Conservation (phyloP, 805 yeast species). For the Cyberlindnera amylophila region DNA sequence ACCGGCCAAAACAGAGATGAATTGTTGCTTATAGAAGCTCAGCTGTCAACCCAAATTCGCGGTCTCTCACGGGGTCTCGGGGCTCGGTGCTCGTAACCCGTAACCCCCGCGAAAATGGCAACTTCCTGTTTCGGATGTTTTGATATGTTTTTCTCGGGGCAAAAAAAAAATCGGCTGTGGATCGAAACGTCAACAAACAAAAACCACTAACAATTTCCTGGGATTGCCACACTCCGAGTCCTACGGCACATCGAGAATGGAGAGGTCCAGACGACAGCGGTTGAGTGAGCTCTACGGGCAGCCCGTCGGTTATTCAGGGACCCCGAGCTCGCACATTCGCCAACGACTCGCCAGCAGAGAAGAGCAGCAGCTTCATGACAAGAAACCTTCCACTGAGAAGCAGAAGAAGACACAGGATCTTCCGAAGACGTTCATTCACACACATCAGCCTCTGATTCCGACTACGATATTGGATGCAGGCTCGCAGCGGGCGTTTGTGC, state of each 20-base stretch:
- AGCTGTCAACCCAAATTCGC: too few relatives aligned
- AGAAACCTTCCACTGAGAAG: neutral
- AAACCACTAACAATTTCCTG: too few relatives aligned
- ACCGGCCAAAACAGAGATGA: too few relatives aligned
- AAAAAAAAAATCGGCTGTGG: neutral
- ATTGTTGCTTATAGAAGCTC: too few relatives aligned
- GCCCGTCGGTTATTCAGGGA: slow-evolving; percentile 14
- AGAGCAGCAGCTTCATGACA: slow-evolving; percentile 8
- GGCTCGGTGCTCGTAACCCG: neutral
- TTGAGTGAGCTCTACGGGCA: slow-evolving; percentile 27
- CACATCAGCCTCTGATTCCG: slow-evolving; percentile 50
- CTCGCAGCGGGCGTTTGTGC: slow-evolving; percentile 66
- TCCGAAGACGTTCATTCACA: neutral
- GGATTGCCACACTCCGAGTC: too few relatives aligned
- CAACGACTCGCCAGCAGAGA: slow-evolving; percentile 18
- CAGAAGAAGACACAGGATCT: slow-evolving; percentile 2
- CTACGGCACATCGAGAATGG: slow-evolving; percentile 17
- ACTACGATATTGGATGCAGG: slow-evolving; percentile 63
- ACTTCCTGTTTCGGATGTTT: slow-evolving; percentile 2
- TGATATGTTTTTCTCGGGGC: neutral
- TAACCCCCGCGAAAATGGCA: neutral
- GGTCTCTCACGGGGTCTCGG: too few relatives aligned
- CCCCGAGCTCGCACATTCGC: slow-evolving; percentile 15
- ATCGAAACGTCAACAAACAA: slow-evolving; percentile 8
- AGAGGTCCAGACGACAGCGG: slow-evolving; percentile 29